phyloP scores from a whole-genome alignment of 495 filamentous ascomycete genomes.

The Patellaria atrata region DNA sequence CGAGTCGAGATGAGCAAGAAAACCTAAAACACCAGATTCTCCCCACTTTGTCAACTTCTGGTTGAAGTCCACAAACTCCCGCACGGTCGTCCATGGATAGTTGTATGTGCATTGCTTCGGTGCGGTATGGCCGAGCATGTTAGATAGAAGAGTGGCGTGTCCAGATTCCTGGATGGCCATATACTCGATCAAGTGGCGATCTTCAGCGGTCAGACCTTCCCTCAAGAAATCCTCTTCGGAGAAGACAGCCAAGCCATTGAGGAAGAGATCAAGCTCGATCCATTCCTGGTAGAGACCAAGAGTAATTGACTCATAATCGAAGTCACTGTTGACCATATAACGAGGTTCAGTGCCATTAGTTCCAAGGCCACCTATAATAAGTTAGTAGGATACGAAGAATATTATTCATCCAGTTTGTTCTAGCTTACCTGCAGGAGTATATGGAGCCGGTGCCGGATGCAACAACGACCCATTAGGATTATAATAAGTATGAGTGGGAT shows the following conservation, averaged over 20 bases:
- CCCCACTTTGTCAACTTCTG: constrained; percentile 76
- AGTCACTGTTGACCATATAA: constrained; percentile 38
- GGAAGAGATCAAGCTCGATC: constrained; percentile 82
- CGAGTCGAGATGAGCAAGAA: constrained; percentile 66
- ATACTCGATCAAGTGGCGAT: constrained; percentile 59
- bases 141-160: constrained; percentile 63
- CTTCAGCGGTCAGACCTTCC: constrained; percentile 51
- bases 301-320: constrained; percentile 25
- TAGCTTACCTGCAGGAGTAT: constrained; percentile 45
- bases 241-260: constrained; percentile 60
- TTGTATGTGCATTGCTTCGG: constrained; percentile 68
- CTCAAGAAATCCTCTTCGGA: constrained; percentile 52
- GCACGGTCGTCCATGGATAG: constrained; percentile 65
- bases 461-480: constrained; percentile 55
- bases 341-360: constrained; percentile 65
- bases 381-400: background rate
- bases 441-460: constrained; percentile 52
- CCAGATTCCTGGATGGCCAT: constrained; percentile 81
- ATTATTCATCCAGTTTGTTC: background rate
- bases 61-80: constrained; percentile 72
- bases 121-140: constrained; percentile 64
- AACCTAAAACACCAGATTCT: constrained; percentile 74
- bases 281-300: constrained; percentile 70
- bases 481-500: constrained; percentile 39
- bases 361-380: constrained; percentile 39